phyloP scores from a whole-genome alignment of 345 rosid species.

The Durio zibethinus region DNA sequence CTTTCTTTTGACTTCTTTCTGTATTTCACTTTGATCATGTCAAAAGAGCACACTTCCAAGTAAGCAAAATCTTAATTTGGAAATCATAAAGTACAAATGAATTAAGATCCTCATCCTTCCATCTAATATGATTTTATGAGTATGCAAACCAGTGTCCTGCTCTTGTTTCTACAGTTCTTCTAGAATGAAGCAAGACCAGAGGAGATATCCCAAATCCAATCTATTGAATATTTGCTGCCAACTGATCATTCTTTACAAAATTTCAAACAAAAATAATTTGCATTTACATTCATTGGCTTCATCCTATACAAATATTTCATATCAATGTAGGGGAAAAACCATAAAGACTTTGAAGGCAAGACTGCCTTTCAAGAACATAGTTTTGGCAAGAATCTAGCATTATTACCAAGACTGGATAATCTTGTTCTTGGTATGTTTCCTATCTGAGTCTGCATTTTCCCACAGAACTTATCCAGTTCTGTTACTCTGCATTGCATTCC shows the following conservation, averaged over 20 bases:
- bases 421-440: slow-evolving; percentile 24
- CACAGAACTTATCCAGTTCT: slow-evolving; percentile 28
- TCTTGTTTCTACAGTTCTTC: neutral
- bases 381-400: slow-evolving; percentile 31
- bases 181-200: neutral
- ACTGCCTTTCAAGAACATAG: slow-evolving; percentile 32
- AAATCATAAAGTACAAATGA: neutral
- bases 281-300: slow-evolving; percentile 13
- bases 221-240: neutral
- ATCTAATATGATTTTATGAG: too few relatives aligned
- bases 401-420: slow-evolving; percentile 17
- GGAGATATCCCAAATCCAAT: neutral
- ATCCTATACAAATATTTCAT: neutral
- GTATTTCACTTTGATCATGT: neutral
- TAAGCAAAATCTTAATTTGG: neutral
- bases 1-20: neutral
- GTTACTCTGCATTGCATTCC: slow-evolving; percentile 24
- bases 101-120: neutral
- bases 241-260: neutral
- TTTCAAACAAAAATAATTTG: neutral
- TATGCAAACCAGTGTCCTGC: neutral
- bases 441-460: slow-evolving; percentile 25
- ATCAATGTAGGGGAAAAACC: neutral
- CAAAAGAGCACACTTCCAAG: slow-evolving; percentile 5
- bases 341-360: neutral